These are phyloP conservation scores for Hypsizygus marmoreus DNA, from an alignment of 768 basidiomycete species.

Conservation along the genomic window DNA sequence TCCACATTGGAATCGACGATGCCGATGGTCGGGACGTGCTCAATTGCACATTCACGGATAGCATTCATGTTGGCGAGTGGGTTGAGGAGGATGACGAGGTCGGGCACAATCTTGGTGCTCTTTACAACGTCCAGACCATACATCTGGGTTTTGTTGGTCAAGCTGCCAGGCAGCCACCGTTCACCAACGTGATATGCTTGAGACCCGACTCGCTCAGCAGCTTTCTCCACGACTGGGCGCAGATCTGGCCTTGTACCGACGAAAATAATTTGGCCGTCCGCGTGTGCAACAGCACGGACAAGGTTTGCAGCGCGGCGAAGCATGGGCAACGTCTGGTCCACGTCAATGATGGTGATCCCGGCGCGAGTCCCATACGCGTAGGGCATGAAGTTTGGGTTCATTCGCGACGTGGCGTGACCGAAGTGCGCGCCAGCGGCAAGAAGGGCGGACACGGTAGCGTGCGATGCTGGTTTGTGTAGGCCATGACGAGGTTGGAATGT, in stretches of 20 bases:
- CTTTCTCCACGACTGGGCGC: slow-evolving; percentile 70
- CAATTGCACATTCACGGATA: slow-evolving; percentile 87
- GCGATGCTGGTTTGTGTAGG: slow-evolving; percentile 64
- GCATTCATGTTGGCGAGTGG: slow-evolving; percentile 83
- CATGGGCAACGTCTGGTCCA: slow-evolving; percentile 91
- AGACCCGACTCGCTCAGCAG: slow-evolving; percentile 74
- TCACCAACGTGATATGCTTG: slow-evolving; percentile 87
- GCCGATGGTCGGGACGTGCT: slow-evolving; percentile 91
- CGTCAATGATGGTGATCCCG: slow-evolving; percentile 89
- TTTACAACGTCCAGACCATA: slow-evolving; percentile 61
- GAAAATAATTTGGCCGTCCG: slow-evolving; percentile 85
- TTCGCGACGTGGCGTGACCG: slow-evolving; percentile 81
- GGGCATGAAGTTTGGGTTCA: slow-evolving; percentile 88
- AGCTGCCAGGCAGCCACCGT: slow-evolving; percentile 92
- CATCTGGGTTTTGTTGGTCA: slow-evolving; percentile 83
- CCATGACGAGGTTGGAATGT: slow-evolving; percentile 74
- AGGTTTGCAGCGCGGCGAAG: slow-evolving; percentile 89
- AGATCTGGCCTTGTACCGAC: slow-evolving; percentile 87
- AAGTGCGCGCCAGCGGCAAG: slow-evolving; percentile 93
- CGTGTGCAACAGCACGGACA: slow-evolving; percentile 76
- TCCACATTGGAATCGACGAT: slow-evolving; percentile 95
- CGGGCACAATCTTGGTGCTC: slow-evolving; percentile 66
- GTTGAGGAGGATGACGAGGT: slow-evolving; percentile 90
- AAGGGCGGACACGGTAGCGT: slow-evolving; percentile 85
- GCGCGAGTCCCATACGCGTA: slow-evolving; percentile 92